A percentile compares a stretch with the other conserved stretches of the same genome.
phyloP scores from a whole-genome alignment of 345 rosid species.

The Erucastrum elatum region DNA sequence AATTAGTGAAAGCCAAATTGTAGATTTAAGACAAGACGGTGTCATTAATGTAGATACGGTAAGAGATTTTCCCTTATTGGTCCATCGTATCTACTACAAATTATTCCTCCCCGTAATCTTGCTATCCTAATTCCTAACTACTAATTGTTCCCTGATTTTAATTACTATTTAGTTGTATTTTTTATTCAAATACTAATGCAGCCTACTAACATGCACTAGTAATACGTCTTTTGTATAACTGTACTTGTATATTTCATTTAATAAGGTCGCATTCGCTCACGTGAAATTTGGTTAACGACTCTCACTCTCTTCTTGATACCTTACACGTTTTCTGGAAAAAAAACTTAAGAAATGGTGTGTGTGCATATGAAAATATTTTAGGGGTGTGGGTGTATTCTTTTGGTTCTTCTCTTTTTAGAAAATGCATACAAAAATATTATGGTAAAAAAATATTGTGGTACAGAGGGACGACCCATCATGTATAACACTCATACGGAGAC shows the following conservation, averaged over 20 bases:
- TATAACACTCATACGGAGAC: background rate
- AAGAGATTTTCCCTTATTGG: slow-evolving; percentile 42
- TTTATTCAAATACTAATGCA: background rate
- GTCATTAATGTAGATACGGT: slow-evolving; percentile 37
- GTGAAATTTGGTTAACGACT: slow-evolving; percentile 13
- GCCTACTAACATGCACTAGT: slow-evolving; percentile 1
- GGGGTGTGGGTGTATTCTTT: background rate
- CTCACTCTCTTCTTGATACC: background rate
- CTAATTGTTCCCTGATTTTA: background rate
- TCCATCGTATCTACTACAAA: slow-evolving; percentile 57
- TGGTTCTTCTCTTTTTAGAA: background rate
- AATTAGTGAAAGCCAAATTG: slow-evolving; percentile 15
- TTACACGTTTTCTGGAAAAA: background rate
- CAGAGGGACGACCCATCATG: background rate
- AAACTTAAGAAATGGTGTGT: background rate
- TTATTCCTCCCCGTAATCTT: slow-evolving; percentile 10
- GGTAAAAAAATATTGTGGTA: background rate
- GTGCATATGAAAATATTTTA: background rate
- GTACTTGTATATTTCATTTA: slow-evolving; percentile 13
- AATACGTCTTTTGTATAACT: background rate
- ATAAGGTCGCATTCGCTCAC: slow-evolving; percentile 1
- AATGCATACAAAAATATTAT: background rate
- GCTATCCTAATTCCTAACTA: background rate
- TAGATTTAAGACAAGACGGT: slow-evolving; percentile 14
- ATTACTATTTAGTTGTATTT: background rate